Evolutionary conservation across 345 rosid species (phyloP).

Genomic region (Streptanthus diversifolius): DNA sequence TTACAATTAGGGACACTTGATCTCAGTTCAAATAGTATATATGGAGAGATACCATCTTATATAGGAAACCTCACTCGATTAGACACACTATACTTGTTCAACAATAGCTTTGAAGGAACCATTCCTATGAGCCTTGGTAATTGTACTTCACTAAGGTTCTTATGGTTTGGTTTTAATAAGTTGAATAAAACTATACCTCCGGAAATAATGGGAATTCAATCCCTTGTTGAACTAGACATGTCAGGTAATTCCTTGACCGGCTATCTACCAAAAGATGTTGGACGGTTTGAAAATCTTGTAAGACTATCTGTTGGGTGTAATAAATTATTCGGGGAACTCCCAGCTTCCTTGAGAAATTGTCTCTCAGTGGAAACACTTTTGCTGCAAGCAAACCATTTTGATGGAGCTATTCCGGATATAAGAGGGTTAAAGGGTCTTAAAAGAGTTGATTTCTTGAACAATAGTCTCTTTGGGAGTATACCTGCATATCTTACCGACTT

Average conservation of each 20-base stretch:
- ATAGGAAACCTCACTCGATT: not conserved
- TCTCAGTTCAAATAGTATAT: not conserved
- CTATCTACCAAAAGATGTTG: not conserved
- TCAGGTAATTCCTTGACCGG: not conserved
- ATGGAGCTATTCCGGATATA: not conserved
- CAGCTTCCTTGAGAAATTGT: not conserved
- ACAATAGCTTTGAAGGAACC: conserved; percentile 2
- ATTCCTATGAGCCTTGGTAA: not conserved
- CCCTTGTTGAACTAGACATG: rapidly evolving
- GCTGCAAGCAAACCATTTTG: not conserved
- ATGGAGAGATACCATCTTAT: not conserved
- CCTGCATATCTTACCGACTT: not conserved
- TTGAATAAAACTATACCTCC: not conserved
- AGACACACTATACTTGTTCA: not conserved
- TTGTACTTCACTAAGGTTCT: not conserved
- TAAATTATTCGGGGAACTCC: not conserved
- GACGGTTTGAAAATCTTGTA: not conserved
- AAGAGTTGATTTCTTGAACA: not conserved
- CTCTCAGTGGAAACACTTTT: not conserved
- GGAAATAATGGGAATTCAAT: not conserved
- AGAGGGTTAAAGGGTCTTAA: not conserved
- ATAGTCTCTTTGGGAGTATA: conserved; percentile 9
- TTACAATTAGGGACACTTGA: rapidly evolving
- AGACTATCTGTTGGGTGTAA: rapidly evolving
- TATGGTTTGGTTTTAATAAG: not conserved